Percentiles rank a stretch among this genome's conserved stretches.
Evolutionary conservation across 2,329 filamentous ascomycete species (phyloP).

Genomic region (Sarocladiaceae sp.): DNA sequence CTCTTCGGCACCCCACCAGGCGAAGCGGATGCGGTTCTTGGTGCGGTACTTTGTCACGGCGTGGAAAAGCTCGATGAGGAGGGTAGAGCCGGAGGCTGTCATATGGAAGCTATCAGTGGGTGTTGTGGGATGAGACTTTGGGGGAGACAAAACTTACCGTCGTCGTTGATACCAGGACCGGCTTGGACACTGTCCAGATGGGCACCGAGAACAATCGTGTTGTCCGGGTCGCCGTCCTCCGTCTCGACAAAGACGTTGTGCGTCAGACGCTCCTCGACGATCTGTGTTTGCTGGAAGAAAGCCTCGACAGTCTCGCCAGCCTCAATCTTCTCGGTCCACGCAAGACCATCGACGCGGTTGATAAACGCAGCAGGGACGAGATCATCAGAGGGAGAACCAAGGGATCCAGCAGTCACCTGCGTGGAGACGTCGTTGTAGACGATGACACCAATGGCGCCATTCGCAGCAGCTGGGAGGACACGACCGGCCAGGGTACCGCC

Average conservation of each 20-base stretch:
- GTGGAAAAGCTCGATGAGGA: conserved; percentile 34
- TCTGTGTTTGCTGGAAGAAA: conserved; percentile 27
- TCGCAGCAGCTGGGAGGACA: conserved; percentile 21
- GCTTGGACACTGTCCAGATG: conserved; percentile 38
- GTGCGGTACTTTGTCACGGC: conserved; percentile 28
- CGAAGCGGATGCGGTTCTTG: conserved; percentile 33
- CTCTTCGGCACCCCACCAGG: conserved; percentile 41
- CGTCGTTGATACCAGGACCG: conserved; percentile 40
- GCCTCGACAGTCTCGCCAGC: conserved; percentile 27
- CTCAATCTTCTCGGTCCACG: conserved; percentile 22
- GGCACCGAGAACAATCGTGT: conserved; percentile 35
- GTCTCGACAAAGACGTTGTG: conserved; percentile 42
- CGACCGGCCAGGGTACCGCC: conserved; percentile 24
- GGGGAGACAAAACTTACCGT: conserved; percentile 21
- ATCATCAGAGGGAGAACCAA: conserved; percentile 20
- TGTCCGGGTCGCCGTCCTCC: conserved; percentile 33
- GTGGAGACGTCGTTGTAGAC: conserved; percentile 24
- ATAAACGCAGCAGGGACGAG: conserved; percentile 23
- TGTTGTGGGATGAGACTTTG: neutral
- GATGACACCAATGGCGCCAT: conserved; percentile 23
- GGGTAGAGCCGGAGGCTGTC: conserved; percentile 28
- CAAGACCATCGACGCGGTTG: conserved; percentile 22
- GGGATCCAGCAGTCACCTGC: conserved; percentile 23
- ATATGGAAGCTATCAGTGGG: conserved; percentile 4
- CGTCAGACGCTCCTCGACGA: conserved; percentile 31